Evolutionary conservation across 2,329 filamentous ascomycete genomes (phyloP).

Genomic region (Penicillium glabrum): DNA sequence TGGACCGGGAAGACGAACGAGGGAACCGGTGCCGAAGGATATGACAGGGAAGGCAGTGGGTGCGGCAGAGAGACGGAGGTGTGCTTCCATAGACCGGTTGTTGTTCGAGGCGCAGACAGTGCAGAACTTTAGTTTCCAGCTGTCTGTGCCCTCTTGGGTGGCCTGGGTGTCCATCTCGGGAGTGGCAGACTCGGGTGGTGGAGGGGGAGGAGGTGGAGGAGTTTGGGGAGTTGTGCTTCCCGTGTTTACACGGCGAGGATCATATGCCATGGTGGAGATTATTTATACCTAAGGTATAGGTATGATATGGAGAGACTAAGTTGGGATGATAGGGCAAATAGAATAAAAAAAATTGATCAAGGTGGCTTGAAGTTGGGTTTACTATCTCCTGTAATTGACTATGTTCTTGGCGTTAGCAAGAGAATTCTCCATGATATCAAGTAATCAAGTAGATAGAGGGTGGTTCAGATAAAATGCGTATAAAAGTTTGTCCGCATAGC

Average conservation of each 20-base stretch:
- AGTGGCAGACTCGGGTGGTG: conserved; percentile 29
- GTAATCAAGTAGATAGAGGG: not conserved
- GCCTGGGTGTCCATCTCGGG: conserved; percentile 18
- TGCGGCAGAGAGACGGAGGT: conserved; percentile 82
- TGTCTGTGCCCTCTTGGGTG: conserved; percentile 44
- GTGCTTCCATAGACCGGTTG: conserved; percentile 99
- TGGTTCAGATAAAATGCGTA: conserved; percentile 49
- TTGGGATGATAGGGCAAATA: conserved; percentile 5
- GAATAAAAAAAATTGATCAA: conserved; percentile 24
- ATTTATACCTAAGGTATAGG: conserved; percentile 4
- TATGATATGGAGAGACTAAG: conserved; percentile 14
- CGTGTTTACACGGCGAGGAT: conserved; percentile 52
- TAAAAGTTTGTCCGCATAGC: conserved; percentile 62
- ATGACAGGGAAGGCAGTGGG: conserved; percentile 90
- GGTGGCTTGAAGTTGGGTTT: conserved; percentile 36
- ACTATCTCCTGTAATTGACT: conserved; percentile 35
- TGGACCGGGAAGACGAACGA: conserved; percentile 89
- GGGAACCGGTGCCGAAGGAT: conserved; percentile 93
- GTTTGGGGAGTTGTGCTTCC: conserved; percentile 43
- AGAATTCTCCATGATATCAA: not conserved
- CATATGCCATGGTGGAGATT: conserved; percentile 45
- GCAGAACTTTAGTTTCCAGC: conserved; percentile 91
- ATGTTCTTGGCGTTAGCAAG: conserved; percentile 24
- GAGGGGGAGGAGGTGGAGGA: conserved; percentile 52
- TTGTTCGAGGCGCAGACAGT: conserved; percentile 99